Base-by-base conservation (phyloP, 108 stramenopile genomes). In the Cyclostephanos tholiformis region DNA sequence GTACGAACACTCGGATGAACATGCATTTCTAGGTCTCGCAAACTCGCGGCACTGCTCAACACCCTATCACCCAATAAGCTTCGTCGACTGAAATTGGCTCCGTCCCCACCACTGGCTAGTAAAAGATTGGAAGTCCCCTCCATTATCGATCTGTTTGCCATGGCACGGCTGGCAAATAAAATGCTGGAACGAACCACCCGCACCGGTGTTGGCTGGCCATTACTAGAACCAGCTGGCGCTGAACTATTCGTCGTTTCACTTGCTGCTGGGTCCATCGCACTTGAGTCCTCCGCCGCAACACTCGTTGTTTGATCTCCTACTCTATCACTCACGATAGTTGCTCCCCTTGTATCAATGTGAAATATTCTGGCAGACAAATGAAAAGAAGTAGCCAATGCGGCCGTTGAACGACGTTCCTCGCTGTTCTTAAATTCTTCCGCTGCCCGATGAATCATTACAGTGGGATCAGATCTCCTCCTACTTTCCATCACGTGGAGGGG, bases 401-500 rank as follows among this genome's bases (percentile, higher is more conserved):
- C 20, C 39, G 41, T 43, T 22, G 41, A 8, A 38, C 38, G n/a
- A 43, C 17, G 22, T 62, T 62, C 61, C 2, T 38, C 38, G 20
- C 19, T 44, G 38, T 29, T 41, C 29, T n/a, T 41, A 30, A 30
- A 30, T 29, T 58, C 29, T 44, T 39, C 36, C 19, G 38, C 36
- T 38, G 36, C 16, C 16, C 38, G 19, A 22, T 62, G 0, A 19
- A 43, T 41, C 61, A 62, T 55, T 20, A 13, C 41, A 44, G 25
- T 52, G 30, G 8, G 57, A 25, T 29, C 59, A 44, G 32, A 11
- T 32, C 51, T 67, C 41, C 60, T 51, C 41, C 61, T 44, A 25
- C 43, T 27, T 23, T 66, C 76, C 68, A 89, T 55, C 50, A 87
- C 46, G 6, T 72, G 63, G 49, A 88, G 49, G 4, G 90, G 90